A percentile compares a stretch with the other conserved stretches of the same genome.
Evolutionary conservation across 225 moss, liverwort and hornwort species (phyloP).

Genomic region (Thuidium tamariscinum): DNA sequence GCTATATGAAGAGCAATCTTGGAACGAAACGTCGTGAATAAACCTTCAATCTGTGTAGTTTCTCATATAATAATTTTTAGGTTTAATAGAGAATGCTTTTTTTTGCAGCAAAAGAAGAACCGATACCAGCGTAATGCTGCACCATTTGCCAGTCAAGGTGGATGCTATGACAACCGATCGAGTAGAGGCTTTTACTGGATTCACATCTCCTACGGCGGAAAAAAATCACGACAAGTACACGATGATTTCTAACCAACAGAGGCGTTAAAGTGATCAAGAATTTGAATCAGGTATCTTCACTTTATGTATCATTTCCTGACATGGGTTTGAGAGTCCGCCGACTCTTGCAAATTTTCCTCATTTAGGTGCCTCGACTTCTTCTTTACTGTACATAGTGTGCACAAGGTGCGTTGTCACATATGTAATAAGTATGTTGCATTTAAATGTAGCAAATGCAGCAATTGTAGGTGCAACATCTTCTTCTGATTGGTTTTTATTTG

Average conservation of each 20-base stretch:
- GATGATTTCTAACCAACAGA: not conserved
- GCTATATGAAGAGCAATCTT: not conserved
- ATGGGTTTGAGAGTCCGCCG: conserved; percentile 3
- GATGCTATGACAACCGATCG: not conserved
- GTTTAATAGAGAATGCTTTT: not conserved
- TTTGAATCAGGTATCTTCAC: conserved; percentile 16
- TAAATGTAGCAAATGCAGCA: not conserved
- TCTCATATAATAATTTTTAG: not conserved
- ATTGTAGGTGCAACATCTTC: conserved; percentile 11
- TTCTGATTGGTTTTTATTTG: not conserved
- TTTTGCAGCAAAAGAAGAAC: conserved; percentile 33
- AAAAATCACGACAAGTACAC: not conserved
- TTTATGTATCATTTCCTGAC: conserved; percentile 3
- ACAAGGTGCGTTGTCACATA: conserved; percentile 11
- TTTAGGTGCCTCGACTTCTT: not conserved
- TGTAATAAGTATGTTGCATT: conserved; percentile 1
- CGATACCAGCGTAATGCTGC: conserved; percentile 15
- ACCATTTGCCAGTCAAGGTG: not conserved
- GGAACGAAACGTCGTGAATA: not conserved
- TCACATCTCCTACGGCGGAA: not conserved
- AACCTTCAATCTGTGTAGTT: not conserved
- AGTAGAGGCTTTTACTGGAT: not conserved
- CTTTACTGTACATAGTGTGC: conserved; percentile 28
- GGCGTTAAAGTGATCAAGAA: conserved; percentile 1
- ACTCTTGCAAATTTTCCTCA: not conserved